A percentile compares a stretch with the other conserved stretches of the same genome.
Evolutionary conservation across 768 basidiomycete species (phyloP).

Genomic region (Xerocomellus amylosporus): DNA sequence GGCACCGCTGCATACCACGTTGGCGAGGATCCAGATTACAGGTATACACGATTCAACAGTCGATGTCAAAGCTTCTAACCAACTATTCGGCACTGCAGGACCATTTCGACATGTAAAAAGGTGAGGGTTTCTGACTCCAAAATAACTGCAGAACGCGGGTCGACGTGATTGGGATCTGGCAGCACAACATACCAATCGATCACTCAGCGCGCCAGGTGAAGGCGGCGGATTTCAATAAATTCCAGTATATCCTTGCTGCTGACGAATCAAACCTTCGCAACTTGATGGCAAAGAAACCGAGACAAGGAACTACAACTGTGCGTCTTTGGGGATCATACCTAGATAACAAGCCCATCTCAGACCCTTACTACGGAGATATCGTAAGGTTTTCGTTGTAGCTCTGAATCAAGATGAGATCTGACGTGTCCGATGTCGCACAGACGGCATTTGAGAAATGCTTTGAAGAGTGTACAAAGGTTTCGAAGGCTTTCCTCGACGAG

Average conservation of each 20-base stretch:
- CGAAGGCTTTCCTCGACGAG: constrained; percentile 77
- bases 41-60: constrained; percentile 43
- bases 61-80: neutral
- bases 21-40: constrained; percentile 79
- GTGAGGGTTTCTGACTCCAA: constrained; percentile 32
- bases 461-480: constrained; percentile 68
- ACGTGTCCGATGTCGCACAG: constrained; percentile 32
- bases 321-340: constrained; percentile 80
- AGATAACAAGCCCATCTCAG: constrained; percentile 67
- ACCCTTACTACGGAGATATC: constrained; percentile 80
- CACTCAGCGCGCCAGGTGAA: constrained; percentile 65
- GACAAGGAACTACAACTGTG: constrained; percentile 58
- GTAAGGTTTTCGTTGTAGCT: constrained; percentile 36
- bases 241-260: constrained; percentile 84
- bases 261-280: constrained; percentile 73
- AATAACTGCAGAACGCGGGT: neutral
- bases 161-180: constrained; percentile 6
- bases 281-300: constrained; percentile 52
- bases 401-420: neutral
- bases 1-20: constrained; percentile 84
- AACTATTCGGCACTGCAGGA: constrained; percentile 40
- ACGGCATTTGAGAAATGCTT: constrained; percentile 76
- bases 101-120: constrained; percentile 68
- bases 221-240: constrained; percentile 64
- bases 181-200: constrained; percentile 73